phyloP scores from a whole-genome alignment of 1,284 basidiomycete genomes.

The Moesziomyces antarcticus region DNA sequence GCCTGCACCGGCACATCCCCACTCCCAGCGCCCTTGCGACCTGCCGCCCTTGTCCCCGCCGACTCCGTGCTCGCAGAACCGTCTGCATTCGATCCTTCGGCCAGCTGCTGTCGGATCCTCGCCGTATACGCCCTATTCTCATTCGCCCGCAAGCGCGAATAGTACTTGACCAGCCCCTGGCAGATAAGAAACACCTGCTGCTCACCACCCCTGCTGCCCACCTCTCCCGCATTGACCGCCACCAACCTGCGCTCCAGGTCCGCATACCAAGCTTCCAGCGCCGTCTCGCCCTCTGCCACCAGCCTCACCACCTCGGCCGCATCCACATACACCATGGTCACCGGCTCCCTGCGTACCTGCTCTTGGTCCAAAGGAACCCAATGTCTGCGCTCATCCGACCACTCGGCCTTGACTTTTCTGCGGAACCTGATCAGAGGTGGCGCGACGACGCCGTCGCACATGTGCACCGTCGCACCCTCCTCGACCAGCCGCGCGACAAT shows the following conservation, averaged over 20 bases:
- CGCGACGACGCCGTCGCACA: slow-evolving; percentile 24
- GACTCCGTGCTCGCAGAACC: background rate
- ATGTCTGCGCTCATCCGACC: slow-evolving; percentile 23
- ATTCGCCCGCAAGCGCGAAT: slow-evolving; percentile 15
- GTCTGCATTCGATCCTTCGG: slow-evolving; percentile 6
- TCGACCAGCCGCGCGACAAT: slow-evolving; percentile 24
- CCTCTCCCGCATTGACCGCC: slow-evolving; percentile 5
- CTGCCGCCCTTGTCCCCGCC: slow-evolving; percentile 1
- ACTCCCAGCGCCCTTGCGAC: slow-evolving; percentile 11
- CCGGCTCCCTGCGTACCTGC: slow-evolving; percentile 22
- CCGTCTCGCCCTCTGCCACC: slow-evolving; percentile 16
- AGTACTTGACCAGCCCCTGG: slow-evolving; percentile 45
- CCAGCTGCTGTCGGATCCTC: slow-evolving; percentile 38
- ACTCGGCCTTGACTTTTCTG: slow-evolving; percentile 27
- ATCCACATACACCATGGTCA: slow-evolving; percentile 31
- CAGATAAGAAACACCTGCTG: slow-evolving; percentile 42
- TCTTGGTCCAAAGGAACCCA: slow-evolving; percentile 35
- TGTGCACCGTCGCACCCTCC: slow-evolving; percentile 29
- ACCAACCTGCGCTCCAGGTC: slow-evolving; percentile 19
- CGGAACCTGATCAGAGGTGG: slow-evolving; percentile 33
- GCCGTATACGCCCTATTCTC: slow-evolving; percentile 45
- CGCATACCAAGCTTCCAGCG: slow-evolving; percentile 32
- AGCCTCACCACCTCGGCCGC: slow-evolving; percentile 30
- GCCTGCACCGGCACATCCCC: slow-evolving; percentile 11
- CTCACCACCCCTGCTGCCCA: background rate